A percentile compares a stretch with the other conserved stretches of the same genome.
Conservation (phyloP, 192 early-diverging fungal genomes). For the Allomyces macrogynus region DNA sequence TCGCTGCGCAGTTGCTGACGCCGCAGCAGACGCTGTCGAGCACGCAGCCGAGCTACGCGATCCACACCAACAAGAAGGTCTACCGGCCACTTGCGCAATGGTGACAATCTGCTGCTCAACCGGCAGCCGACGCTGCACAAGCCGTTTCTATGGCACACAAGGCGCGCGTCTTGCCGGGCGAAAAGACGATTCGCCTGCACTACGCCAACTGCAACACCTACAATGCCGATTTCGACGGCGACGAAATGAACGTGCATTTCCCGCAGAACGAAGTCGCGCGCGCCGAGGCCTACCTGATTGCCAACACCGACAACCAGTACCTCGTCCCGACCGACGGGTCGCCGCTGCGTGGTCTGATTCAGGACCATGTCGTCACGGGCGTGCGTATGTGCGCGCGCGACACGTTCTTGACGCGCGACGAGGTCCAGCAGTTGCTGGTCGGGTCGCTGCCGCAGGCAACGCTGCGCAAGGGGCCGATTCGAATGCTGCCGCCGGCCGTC, state of each 20-base stretch:
- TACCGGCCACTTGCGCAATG: constrained; percentile 86
- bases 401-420: constrained; percentile 61
- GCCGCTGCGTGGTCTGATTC: constrained; percentile 94
- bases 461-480: constrained; percentile 44
- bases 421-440: constrained; percentile 90
- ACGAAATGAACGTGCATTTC: constrained; percentile 99
- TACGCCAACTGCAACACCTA: constrained; percentile 87
- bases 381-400: constrained; percentile 80
- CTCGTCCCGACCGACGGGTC: constrained; percentile 88
- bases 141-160: constrained; percentile 95
- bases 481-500: constrained; percentile 71
- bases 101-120: constrained; percentile 92
- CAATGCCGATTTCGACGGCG: constrained; percentile 99
- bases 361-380: constrained; percentile 96
- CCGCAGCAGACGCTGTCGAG: constrained; percentile 30
- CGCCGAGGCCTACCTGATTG: constrained; percentile 89
- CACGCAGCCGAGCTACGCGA: constrained; percentile 27
- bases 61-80: constrained; percentile 86
- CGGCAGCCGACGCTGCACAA: constrained; percentile 99
- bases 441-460: constrained; percentile 61
- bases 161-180: constrained; percentile 80
- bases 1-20: constrained; percentile 83
- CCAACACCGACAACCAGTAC: constrained; percentile 87
- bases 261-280: constrained; percentile 94
- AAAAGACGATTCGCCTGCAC: constrained; percentile 98